phyloP scores from a whole-genome alignment of 2,329 filamentous ascomycete genomes.

The Colletotrichum sp. region DNA sequence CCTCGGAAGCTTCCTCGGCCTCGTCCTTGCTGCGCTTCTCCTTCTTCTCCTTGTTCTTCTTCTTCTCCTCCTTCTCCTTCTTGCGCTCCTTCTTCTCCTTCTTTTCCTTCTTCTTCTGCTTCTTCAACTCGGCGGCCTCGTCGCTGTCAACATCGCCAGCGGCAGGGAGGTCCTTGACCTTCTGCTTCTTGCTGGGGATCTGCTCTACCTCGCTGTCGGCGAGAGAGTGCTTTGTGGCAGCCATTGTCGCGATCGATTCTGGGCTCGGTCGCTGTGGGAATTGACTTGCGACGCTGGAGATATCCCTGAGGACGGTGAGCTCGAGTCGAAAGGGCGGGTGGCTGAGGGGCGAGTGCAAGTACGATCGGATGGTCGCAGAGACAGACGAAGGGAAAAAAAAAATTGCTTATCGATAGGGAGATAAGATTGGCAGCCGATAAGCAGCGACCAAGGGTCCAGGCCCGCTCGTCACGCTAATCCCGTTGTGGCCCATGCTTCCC shows the following conservation, averaged over 20 bases:
- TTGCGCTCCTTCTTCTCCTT: constrained; percentile 41
- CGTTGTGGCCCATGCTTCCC: background rate
- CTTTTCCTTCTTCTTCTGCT: constrained; percentile 46
- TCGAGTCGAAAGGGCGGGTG: background rate
- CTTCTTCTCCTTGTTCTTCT: constrained; percentile 13
- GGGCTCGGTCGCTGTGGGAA: background rate
- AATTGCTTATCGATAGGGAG: constrained; percentile 13
- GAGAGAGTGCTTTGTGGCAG: constrained; percentile 44
- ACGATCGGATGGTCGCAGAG: background rate
- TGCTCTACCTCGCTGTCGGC: constrained; percentile 37
- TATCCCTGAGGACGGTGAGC: background rate
- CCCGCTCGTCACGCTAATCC: background rate
- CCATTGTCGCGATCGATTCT: constrained; percentile 30
- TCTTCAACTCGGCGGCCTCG: constrained; percentile 35
- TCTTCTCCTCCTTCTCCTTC: constrained; percentile 39
- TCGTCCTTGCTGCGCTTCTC: constrained; percentile 20
- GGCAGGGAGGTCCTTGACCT: constrained; percentile 34
- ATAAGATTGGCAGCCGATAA: background rate
- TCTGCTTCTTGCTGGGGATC: constrained; percentile 44
- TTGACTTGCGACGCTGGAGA: background rate
- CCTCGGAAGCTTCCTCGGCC: constrained; percentile 21
- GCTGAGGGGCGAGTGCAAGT: background rate
- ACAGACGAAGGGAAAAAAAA: background rate
- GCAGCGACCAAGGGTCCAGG: background rate
- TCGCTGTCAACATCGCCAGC: constrained; percentile 17